Base-by-base conservation (phyloP, 1,284 basidiomycete species). In the Leccinum fallax region DNA sequence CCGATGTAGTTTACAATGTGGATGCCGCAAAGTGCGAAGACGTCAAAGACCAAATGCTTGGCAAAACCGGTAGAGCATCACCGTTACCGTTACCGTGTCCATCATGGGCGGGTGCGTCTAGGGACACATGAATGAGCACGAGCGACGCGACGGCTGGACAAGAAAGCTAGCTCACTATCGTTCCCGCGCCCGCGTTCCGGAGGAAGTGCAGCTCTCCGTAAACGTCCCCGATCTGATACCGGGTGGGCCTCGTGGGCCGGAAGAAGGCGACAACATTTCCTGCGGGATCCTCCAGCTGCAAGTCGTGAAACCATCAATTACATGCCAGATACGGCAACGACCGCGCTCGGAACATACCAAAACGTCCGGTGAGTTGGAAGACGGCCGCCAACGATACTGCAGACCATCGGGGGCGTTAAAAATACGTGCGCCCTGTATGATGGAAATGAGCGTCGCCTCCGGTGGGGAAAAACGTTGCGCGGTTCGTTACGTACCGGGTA, bases 51-150 rank as follows among this genome's bases (percentile, higher is more conserved):
- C 87, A 79, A 84, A 90, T 55, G 84, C 79, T 59, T 81, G 79
- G 69, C 87, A 89, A 74, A 90, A 90, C 59, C 92, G 85, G 77
- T 90, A 93, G 48, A 93, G 80, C 89, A 93, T 92, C 58, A 86
- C 85, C 40, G 91, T 91, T 65, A 93, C 85, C 40, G 87, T 88
- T 63, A 93, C 90, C 55, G 85, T 86, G 80, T 93, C 91, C 90
- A 93, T 93, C 76, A 93, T 86, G 63, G 92, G 91, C 60, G 90
- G 90, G 71, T 92, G 90, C 80, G 86, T 90, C 90, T 92, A 72
- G 58, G 51, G 60, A 66, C 30, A 62, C 61, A 38, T 63, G 65
- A 59, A 68, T 76, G 65, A 73, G 64, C 34, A 59, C 53, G 15
- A 4, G 48, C 65, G 72, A 68, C 60, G 63, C 58, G 62, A 66